Conservation (phyloP, 768 basidiomycete species). For the Psilocybe cyanescens region DNA sequence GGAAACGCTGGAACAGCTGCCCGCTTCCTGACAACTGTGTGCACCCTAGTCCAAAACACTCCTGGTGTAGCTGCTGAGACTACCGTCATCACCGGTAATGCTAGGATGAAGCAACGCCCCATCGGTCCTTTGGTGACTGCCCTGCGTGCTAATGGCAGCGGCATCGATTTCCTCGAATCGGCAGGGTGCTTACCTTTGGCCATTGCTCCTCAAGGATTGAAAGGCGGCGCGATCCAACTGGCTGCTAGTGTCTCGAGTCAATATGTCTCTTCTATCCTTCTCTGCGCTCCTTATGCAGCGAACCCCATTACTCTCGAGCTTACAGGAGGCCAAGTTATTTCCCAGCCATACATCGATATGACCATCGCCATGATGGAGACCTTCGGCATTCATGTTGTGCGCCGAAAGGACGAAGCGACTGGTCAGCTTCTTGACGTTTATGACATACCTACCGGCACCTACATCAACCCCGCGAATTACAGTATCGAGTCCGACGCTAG, state of each 20-base stretch:
- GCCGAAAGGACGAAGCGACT: constrained; percentile 60
- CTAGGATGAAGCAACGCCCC: constrained; percentile 98
- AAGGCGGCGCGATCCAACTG: constrained; percentile 81
- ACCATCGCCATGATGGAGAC: constrained; percentile 97
- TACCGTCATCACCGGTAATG: constrained; percentile 95
- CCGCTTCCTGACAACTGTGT: constrained; percentile 96
- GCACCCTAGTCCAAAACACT: constrained; percentile 74
- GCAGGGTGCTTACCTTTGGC: constrained; percentile 88
- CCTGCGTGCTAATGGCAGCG: constrained; percentile 77
- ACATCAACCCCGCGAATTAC: constrained; percentile 80
- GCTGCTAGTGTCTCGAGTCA: constrained; percentile 96
- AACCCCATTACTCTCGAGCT: constrained; percentile 88
- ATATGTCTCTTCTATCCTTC: constrained; percentile 96
- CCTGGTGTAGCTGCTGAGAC: constrained; percentile 36
- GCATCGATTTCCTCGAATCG: constrained; percentile 78
- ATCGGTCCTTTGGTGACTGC: constrained; percentile 95
- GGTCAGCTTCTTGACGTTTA: constrained; percentile 80
- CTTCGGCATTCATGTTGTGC: constrained; percentile 81
- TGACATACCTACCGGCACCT: constrained; percentile 80
- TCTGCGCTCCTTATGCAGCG: constrained; percentile 92
- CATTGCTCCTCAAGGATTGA: constrained; percentile 82
- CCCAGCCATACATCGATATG: constrained; percentile 99
- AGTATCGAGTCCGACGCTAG: constrained; percentile 95
- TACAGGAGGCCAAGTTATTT: constrained; percentile 94
- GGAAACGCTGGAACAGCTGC: constrained; percentile 98